Base-by-base conservation (phyloP, 2,329 filamentous ascomycete genomes). In the Septoria petroselini region DNA sequence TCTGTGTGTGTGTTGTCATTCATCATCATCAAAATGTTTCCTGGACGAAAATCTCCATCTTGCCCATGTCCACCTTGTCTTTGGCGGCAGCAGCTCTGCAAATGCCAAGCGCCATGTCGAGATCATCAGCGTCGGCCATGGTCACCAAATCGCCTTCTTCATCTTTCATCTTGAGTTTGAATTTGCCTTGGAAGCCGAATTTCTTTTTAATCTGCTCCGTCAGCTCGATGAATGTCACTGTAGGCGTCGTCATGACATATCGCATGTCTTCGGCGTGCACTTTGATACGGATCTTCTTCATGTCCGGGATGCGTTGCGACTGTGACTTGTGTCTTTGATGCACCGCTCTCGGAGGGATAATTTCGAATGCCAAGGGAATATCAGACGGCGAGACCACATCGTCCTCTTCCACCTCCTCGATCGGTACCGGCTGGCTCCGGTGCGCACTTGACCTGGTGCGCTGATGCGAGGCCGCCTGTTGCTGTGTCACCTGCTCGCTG, bases 61-160 rank as follows among this genome's bases (percentile, higher is more conserved):
- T 96, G 44, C 88, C 90, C 75, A 90, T 86, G 56, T 95, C 91
- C 55, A 79, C 77, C 62, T 83, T 81, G 66, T 91, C 85, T 81
- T 86, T 71, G 77, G 81, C 40, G 86, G 90, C 60, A 12, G 56
- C 59, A 14, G 41, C 73, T 41, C 79, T 79, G 5, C 84, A 83
- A 39, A 76, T 79, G 68, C 81, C 79, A 46, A 97, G 77, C 21
- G 88, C 83, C 82, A 96, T 87, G 42, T 97, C 91, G 55, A 96
- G 72, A 72, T 98, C 93, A 64, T 98, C 93, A 69, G 96, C 88
- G 68, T 98, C 93, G 23, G 86, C 90, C 81, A 98, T 85, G 25
- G 91, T 96, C 65, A 98, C 94, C 86, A 96, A 91, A 65, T 97
- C 91, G 2, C 86, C 86, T 59, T 88, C 86, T 60, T 97, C 93